phyloP scores from a whole-genome alignment of 1,284 basidiomycete species.

The Polyporus tsugae region DNA sequence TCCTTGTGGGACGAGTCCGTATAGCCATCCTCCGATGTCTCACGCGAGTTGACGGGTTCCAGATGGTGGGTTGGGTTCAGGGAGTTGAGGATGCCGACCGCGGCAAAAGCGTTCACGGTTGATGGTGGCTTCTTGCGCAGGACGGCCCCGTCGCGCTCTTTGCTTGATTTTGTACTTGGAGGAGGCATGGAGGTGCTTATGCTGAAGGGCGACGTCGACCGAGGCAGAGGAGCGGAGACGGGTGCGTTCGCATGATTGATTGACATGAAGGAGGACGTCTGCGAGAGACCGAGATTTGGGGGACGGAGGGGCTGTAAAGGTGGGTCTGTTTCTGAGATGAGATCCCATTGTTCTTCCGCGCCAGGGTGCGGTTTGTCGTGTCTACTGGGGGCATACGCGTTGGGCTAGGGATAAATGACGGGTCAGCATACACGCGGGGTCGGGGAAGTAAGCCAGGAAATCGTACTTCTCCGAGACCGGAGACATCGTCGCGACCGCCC shows the following conservation, averaged over 20 bases:
- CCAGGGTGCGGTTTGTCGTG: conserved; percentile 38
- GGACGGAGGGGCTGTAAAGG: conserved; percentile 38
- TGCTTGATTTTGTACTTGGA: conserved; percentile 25
- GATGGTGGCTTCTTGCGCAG: conserved; percentile 43
- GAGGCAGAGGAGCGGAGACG: conserved; percentile 43
- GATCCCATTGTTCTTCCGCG: conserved; percentile 60
- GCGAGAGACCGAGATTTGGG: conserved; percentile 49
- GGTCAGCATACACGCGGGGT: conserved; percentile 21
- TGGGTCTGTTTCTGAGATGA: conserved; percentile 44
- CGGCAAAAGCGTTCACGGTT: conserved; percentile 42
- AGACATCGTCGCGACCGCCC: conserved; percentile 37
- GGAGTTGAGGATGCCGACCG: conserved; percentile 63
- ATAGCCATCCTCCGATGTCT: conserved; percentile 39
- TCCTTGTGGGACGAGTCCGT: conserved; percentile 46
- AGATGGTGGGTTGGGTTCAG: conserved; percentile 58
- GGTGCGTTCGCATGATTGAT: conserved; percentile 39
- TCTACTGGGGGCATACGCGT: conserved; percentile 32
- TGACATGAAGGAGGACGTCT: conserved; percentile 51
- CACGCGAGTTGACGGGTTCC: conserved; percentile 30
- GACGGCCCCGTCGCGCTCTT: conserved; percentile 38
- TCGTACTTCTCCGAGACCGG: conserved; percentile 44
- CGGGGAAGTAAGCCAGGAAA: conserved; percentile 29
- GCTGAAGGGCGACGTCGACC: conserved; percentile 51
- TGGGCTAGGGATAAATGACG: conserved; percentile 22
- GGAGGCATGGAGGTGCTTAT: conserved; percentile 42